These are phyloP conservation scores for Lecanicillium sp. DNA, from an alignment of 2,329 filamentous ascomycete species.

Conservation along the genomic window DNA sequence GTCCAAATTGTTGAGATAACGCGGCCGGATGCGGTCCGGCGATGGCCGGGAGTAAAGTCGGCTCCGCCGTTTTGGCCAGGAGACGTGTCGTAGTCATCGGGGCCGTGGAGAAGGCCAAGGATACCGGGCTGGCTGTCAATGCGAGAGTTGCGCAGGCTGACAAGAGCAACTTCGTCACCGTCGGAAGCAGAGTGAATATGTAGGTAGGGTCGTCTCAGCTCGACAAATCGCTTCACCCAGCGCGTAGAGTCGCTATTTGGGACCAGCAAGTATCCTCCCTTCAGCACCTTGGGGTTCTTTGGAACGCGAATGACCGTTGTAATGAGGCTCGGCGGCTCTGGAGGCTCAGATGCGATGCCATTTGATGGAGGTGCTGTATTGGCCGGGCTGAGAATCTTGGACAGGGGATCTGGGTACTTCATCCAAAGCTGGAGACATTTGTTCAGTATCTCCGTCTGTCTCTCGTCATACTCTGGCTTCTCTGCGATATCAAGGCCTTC, in stretches of 20 bases:
- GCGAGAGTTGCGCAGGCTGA: constrained; percentile 82
- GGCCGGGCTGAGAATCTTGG: constrained; percentile 45
- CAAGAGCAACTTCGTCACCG: constrained; percentile 82
- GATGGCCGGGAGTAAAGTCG: constrained; percentile 37
- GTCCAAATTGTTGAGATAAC: constrained; percentile 49
- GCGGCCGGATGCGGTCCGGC: constrained; percentile 40
- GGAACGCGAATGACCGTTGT: constrained; percentile 69
- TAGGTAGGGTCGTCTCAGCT: constrained; percentile 83
- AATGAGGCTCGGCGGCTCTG: constrained; percentile 54
- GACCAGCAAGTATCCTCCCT: constrained; percentile 80
- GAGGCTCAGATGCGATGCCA: constrained; percentile 42
- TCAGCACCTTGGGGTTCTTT: constrained; percentile 75
- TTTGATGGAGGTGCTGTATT: constrained; percentile 63
- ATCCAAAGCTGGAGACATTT: constrained; percentile 59
- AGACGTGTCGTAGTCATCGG: constrained; percentile 27
- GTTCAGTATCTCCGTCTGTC: constrained; percentile 38
- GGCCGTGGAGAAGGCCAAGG: constrained; percentile 60
- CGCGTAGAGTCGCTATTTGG: constrained; percentile 73
- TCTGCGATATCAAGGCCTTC: constrained; percentile 11
- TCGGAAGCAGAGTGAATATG: constrained; percentile 80
- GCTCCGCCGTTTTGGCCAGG: constrained; percentile 22
- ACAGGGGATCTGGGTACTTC: constrained; percentile 47
- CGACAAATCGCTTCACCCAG: constrained; percentile 90
- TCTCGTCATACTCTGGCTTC: constrained; percentile 35
- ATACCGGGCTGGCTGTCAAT: constrained; percentile 90